Evolutionary conservation across 2,329 filamentous ascomycete species (phyloP).

Genomic region (Curvularia sp.): DNA sequence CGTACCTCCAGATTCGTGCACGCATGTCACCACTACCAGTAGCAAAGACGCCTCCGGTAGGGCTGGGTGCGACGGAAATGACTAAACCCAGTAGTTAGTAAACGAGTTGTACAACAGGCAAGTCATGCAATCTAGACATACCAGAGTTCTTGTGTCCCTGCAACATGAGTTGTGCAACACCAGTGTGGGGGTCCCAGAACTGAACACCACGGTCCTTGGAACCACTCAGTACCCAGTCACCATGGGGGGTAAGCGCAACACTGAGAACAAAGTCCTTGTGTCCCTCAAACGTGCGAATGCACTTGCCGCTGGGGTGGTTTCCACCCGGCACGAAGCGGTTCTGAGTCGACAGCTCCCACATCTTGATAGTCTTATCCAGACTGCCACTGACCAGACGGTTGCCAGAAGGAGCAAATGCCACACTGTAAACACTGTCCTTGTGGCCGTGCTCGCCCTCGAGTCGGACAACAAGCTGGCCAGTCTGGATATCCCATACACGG

Average conservation of each 20-base stretch:
- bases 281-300: slow-evolving; percentile 95
- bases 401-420: slow-evolving; percentile 93
- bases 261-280: slow-evolving; percentile 98
- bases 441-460: slow-evolving; percentile 93
- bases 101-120: not conserved
- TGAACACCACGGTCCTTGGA: slow-evolving; percentile 97
- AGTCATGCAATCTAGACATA: slow-evolving; percentile 48
- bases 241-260: slow-evolving; percentile 92
- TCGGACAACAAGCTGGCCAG: slow-evolving; percentile 85
- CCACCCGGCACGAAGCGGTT: slow-evolving; percentile 70
- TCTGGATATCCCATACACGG: slow-evolving; percentile 91
- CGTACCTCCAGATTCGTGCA: slow-evolving; percentile 90
- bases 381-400: slow-evolving; percentile 93
- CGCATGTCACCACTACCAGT: slow-evolving; percentile 98
- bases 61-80: slow-evolving; percentile 95
- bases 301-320: slow-evolving; percentile 84
- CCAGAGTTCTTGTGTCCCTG: slow-evolving; percentile 97
- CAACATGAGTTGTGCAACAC: slow-evolving; percentile 95
- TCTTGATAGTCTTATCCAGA: slow-evolving; percentile 98
- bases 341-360: slow-evolving; percentile 89
- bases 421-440: slow-evolving; percentile 95
- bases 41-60: slow-evolving; percentile 85
- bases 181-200: slow-evolving; percentile 96
- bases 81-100: slow-evolving; percentile 58
- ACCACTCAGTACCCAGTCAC: slow-evolving; percentile 93